phyloP scores from a whole-genome alignment of 2,329 filamentous ascomycete genomes.

The Xylaria digitata region DNA sequence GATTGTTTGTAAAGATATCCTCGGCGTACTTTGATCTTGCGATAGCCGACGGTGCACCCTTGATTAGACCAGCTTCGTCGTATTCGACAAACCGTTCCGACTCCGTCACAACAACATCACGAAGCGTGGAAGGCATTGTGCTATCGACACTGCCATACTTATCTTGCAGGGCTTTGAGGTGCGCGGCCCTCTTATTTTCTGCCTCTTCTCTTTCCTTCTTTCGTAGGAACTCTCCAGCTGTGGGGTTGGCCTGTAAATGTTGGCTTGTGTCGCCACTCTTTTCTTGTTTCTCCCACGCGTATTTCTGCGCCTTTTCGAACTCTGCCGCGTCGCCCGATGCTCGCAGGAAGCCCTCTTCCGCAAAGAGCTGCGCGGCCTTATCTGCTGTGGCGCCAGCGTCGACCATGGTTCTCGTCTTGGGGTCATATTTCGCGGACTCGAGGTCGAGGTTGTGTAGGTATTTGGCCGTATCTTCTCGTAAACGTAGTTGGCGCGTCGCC shows the following conservation, averaged over 20 bases:
- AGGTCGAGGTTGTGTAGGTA: conserved; percentile 95
- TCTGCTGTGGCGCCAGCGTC: conserved; percentile 84
- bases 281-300: conserved; percentile 97
- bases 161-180: conserved; percentile 77
- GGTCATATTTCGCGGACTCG: conserved; percentile 97
- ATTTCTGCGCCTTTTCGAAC: conserved; percentile 88
- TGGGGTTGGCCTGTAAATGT: conserved; percentile 96
- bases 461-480: conserved; percentile 97
- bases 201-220: conserved; percentile 83
- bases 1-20: conserved; percentile 89
- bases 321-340: conserved; percentile 91
- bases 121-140: conserved; percentile 69
- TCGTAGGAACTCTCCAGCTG: conserved; percentile 84
- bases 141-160: conserved; percentile 82
- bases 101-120: conserved; percentile 76
- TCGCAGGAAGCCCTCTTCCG: conserved; percentile 91
- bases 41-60: conserved; percentile 80
- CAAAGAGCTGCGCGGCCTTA: conserved; percentile 83
- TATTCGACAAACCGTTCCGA: conserved; percentile 94
- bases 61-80: conserved; percentile 88
- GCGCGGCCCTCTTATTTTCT: conserved; percentile 73
- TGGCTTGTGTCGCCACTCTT: conserved; percentile 79
- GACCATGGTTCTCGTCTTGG: conserved; percentile 92
- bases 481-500: conserved; percentile 86
- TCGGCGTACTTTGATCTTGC: conserved; percentile 93